Conservation (phyloP, 495 filamentous ascomycete species). For the Xylaria longipes region DNA sequence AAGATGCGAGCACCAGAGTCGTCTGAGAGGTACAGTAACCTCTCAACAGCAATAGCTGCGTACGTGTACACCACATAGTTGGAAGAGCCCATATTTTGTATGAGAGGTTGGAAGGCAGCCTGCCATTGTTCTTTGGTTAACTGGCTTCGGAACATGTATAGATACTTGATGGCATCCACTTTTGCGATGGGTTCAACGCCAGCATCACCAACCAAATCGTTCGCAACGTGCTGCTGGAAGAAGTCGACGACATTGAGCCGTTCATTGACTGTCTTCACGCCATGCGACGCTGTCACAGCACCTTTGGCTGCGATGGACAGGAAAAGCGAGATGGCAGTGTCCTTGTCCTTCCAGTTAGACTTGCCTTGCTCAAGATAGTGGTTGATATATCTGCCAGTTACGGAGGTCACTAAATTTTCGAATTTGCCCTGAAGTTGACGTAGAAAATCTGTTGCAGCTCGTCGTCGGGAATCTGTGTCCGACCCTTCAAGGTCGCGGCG, state of each 20-base stretch:
- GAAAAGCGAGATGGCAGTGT: slow-evolving; percentile 95
- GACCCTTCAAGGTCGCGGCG: slow-evolving; percentile 94
- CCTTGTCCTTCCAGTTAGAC: slow-evolving; percentile 92
- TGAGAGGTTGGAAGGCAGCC: slow-evolving; percentile 83
- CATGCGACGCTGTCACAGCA: slow-evolving; percentile 78
- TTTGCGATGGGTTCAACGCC: slow-evolving; percentile 83
- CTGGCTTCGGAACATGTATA: slow-evolving; percentile 94
- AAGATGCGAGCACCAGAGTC: slow-evolving; percentile 76
- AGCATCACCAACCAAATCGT: slow-evolving; percentile 72
- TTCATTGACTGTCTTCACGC: slow-evolving; percentile 86
- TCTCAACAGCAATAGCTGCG: slow-evolving; percentile 91
- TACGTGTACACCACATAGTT: slow-evolving; percentile 98
- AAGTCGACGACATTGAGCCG: slow-evolving; percentile 88
- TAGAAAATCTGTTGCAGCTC: slow-evolving; percentile 93
- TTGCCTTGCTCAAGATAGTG: slow-evolving; percentile 74
- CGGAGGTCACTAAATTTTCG: slow-evolving; percentile 78
- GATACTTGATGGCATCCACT: slow-evolving; percentile 96
- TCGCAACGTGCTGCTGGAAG: slow-evolving; percentile 87
- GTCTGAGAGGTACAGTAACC: slow-evolving; percentile 81
- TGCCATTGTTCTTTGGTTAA: slow-evolving; percentile 85
- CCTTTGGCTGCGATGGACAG: slow-evolving; percentile 93
- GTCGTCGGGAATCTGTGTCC: slow-evolving; percentile 88
- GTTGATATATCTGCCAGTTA: slow-evolving; percentile 81
- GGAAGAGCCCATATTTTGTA: slow-evolving; percentile 82
- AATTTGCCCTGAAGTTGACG: slow-evolving; percentile 86